Percentiles rank a stretch among this genome's conserved stretches.
phyloP scores from a whole-genome alignment of 495 filamentous ascomycete genomes.

The Lasiosphaeria hispida region DNA sequence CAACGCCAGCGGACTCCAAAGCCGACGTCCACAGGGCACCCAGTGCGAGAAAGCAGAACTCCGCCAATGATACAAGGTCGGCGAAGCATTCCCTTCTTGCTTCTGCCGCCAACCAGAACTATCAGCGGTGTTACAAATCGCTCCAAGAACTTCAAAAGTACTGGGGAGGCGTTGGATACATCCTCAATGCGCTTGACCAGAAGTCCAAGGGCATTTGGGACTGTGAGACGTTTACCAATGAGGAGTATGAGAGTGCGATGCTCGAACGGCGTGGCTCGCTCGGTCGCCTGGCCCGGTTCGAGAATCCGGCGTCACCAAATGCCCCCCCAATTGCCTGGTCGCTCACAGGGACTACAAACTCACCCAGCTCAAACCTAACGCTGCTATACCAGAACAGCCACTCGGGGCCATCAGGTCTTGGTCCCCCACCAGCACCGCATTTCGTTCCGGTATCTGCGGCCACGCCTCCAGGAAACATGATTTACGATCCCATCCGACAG shows the following conservation, averaged over 20 bases:
- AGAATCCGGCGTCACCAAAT: constrained; percentile 37
- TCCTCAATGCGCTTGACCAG: constrained; percentile 79
- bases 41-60: background rate
- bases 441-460: constrained; percentile 33
- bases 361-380: constrained; percentile 73
- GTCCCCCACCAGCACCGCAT: constrained; percentile 20
- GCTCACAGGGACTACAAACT: constrained; percentile 77
- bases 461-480: constrained; percentile 50
- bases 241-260: constrained; percentile 70
- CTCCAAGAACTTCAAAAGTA: constrained; percentile 71
- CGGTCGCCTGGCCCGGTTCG: constrained; percentile 28
- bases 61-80: constrained; percentile 47
- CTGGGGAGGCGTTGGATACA: constrained; percentile 85
- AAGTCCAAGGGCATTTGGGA: constrained; percentile 82
- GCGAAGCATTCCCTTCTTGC: constrained; percentile 71
- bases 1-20: constrained; percentile 36
- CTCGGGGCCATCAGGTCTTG: constrained; percentile 20
- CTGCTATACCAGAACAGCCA: constrained; percentile 60
- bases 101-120: constrained; percentile 73
- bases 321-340: constrained; percentile 68
- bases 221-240: constrained; percentile 71
- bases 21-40: constrained; percentile 13
- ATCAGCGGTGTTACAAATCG: constrained; percentile 77
- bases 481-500: constrained; percentile 52
- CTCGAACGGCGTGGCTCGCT: constrained; percentile 52